Base-by-base conservation (phyloP, 2,329 filamentous ascomycete genomes). In the Pseudopithomyces chartarum region DNA sequence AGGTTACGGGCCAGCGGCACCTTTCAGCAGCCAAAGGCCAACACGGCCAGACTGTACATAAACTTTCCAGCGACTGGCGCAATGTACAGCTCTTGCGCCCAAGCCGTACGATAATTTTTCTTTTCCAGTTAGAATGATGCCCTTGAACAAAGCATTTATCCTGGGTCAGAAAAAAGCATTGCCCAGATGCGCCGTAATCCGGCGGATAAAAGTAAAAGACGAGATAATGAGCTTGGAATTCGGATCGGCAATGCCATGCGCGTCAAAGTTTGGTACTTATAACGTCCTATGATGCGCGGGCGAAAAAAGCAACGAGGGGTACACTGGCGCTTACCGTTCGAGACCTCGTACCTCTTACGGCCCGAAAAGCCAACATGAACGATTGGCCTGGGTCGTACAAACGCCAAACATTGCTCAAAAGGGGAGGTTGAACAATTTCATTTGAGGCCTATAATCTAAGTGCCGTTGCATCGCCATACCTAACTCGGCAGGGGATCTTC, bases 211-310 rank as follows among this genome's bases (percentile, higher is more conserved):
- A n/a, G 5, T 13, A 13, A 38, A n/a, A 13, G 12, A 6, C 5
- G 34, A 38, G 34, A 38, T n/a, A 13, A 38, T 38, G 5, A 5
- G 50, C 29, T 47, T 15, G 19, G 34, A 42, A 54, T 54, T 26
- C 20, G 17, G 53, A 51, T 51, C 46, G 39, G 36, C 52, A 48
- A 34, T 39, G 45, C n/a, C 12, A 36, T 38, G 29, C 38, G 19
- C 32, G 6, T 26, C 42, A 23, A 40, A 46, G n/a, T 46, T 38
- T 38, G 38, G 19, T 22, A 36, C 15, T 17, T 45, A 42, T 49
- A 32, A 33, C 23, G 36, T 32, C 38, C n/a, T 48, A 23, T 40
- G 47, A 22, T 19, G 22, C 38, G 36, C 40, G 39, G 45, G 17
- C 38, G 26, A 12, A 2, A 50, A 51, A 55, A 55, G 46, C 26